Evolutionary conservation across 78 protist species (phyloP), one percentile per base, ranked within the genome.

Genomic region (Chrysochromulina tobinii): DNA sequence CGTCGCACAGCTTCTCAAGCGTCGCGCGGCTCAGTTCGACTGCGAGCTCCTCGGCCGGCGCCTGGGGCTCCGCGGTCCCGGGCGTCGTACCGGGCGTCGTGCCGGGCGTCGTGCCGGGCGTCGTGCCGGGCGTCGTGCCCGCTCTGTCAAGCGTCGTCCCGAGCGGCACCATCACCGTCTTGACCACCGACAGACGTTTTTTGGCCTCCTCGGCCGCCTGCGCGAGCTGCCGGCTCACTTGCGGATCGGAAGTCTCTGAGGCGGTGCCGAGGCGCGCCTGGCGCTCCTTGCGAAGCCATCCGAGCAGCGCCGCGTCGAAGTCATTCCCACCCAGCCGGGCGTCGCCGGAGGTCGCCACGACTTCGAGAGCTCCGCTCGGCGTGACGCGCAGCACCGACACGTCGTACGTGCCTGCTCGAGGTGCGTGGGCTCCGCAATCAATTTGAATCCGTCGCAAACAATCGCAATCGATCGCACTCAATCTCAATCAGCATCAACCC

Each of bases 291-390:
- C 23, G 23, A 12, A 59, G 64, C 64, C 64, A 59, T 14, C 12
- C 64, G 23, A 14, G 64, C 7, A 59, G 7, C 23, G 64, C 7
- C 64, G 64, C 64, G 92, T 96, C 97, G 68, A 96, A 95, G 61
- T 91, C 97, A 51, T 96, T 96, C 25, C 98, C 98, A 11, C 96
- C 91, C 21, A 95, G 61, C 7, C 89, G 93, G 23, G 95, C 94
- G 64, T 97, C 96, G 0, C 96, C 96, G 1, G 94, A 95, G 18
- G 96, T 94, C 21, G 96, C 94, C 21, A 87, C 27, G 55, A 96
- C 95, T 86, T 93, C 96, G 64, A 96, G 86, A 2, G 91, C 11
- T 14, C 94, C 96, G 55, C 21, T 17, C 23, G 48, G 27, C 77
- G 51, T 79, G 57, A 95, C 55, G 25, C 54, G 23, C 51, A 97